phyloP scores from a whole-genome alignment of 257 asterid species.

The Coffea canephora region DNA sequence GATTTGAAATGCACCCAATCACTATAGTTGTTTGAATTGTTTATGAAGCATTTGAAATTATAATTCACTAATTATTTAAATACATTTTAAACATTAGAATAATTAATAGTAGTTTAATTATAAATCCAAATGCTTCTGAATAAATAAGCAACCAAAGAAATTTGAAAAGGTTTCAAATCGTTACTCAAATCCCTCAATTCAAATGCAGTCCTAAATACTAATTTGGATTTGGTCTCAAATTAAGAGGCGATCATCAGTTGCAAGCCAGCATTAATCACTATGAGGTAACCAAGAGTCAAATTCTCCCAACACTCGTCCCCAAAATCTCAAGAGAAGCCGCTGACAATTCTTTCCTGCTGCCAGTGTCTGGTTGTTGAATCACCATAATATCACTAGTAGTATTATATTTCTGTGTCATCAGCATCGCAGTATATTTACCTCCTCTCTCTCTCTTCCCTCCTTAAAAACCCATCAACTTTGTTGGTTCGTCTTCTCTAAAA shows the following conservation, averaged over 20 bases:
- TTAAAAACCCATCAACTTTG: not conserved
- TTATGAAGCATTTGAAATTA: too few relatives aligned
- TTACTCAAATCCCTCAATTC: too few relatives aligned
- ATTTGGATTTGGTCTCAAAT: too few relatives aligned
- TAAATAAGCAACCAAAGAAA: too few relatives aligned
- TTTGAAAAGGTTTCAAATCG: too few relatives aligned
- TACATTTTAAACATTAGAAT: too few relatives aligned
- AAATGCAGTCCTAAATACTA: too few relatives aligned
- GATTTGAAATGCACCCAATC: too few relatives aligned
- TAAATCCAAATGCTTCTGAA: too few relatives aligned
- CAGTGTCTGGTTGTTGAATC: conserved; percentile 13
- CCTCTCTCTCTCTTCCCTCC: not conserved
- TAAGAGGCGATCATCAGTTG: not conserved
- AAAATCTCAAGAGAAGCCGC: not conserved
- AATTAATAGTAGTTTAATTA: too few relatives aligned
- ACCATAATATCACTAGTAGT: not conserved
- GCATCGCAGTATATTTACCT: not conserved
- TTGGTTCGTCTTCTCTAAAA: not conserved
- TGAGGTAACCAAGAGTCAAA: not conserved
- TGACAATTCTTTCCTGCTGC: not conserved
- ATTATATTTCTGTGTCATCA: not conserved
- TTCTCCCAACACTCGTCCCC: not conserved
- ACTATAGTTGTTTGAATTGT: too few relatives aligned
- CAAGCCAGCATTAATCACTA: not conserved
- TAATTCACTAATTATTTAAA: too few relatives aligned